These are phyloP conservation scores for Emericellopsis cladophorae DNA, from an alignment of 2,329 filamentous ascomycete species.

Conservation along the genomic window DNA sequence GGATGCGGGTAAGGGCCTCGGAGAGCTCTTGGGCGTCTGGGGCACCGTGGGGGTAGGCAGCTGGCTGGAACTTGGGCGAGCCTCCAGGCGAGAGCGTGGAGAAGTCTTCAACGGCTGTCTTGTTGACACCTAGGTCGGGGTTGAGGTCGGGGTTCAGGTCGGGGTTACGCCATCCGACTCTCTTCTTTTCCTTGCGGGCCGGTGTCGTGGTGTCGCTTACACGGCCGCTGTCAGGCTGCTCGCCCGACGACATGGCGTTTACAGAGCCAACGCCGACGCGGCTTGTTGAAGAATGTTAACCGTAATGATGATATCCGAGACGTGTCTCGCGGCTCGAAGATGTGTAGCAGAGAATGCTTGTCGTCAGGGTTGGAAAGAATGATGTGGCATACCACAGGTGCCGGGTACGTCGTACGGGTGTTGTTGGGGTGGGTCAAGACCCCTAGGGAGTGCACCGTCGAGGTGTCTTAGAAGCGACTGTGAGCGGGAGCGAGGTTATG, in stretches of 20 bases:
- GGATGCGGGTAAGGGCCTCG: constrained; percentile 22
- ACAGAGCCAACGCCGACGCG: background rate
- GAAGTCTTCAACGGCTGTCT: constrained; percentile 2
- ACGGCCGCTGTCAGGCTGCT: constrained; percentile 10
- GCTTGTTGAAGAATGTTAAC: background rate
- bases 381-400: too few species aligned
- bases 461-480: too few species aligned
- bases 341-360: too few species aligned
- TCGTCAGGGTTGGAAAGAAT: too few species aligned
- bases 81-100: constrained; percentile 10
- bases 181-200: constrained; percentile 24
- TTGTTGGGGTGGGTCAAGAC: too few species aligned
- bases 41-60: constrained; percentile 11
- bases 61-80: constrained; percentile 10
- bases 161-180: constrained; percentile 22
- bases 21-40: constrained; percentile 25
- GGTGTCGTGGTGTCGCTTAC: constrained; percentile 16
- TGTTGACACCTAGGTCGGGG: background rate
- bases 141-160: constrained; percentile 14
- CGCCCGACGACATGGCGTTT: constrained; percentile 3
- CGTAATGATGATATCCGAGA: constrained; percentile 1
- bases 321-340: constrained; percentile 1
- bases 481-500: too few species aligned
- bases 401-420: too few species aligned
- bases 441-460: too few species aligned